Conservation (phyloP, 2,329 filamentous ascomycete genomes). For the Fusarium sarcochroum region DNA sequence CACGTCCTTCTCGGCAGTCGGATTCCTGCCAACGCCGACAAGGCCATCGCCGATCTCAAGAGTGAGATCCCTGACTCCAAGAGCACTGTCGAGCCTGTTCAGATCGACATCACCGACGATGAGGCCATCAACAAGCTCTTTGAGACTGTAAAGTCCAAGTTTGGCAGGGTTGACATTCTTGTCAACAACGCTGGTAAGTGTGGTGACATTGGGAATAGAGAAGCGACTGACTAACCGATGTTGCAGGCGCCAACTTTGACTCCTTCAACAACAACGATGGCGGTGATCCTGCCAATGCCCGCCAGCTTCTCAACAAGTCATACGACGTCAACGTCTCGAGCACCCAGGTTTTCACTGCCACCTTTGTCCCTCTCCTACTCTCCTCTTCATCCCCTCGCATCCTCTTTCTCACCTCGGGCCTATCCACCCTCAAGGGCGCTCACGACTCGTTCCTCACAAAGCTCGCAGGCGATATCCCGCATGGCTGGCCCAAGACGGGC, state of each 20-base stretch:
- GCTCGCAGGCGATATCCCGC: conserved; percentile 44
- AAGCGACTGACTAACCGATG: background rate
- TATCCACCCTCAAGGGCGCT: conserved; percentile 56
- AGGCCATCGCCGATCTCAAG: conserved; percentile 59
- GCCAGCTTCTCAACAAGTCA: conserved; percentile 60
- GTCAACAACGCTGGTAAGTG: conserved; percentile 69
- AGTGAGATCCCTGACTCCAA: conserved; percentile 56
- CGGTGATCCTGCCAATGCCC: conserved; percentile 48
- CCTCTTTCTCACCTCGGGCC: conserved; percentile 63
- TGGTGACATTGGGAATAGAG: rapidly evolving
- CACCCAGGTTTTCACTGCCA: conserved; percentile 58
- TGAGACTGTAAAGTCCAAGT: conserved; percentile 57
- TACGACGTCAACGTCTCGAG: conserved; percentile 67
- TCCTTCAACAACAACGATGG: conserved; percentile 43
- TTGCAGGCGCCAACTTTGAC: conserved; percentile 62
- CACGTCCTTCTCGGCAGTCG: conserved; percentile 70
- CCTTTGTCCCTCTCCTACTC: conserved; percentile 62
- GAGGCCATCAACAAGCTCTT: conserved; percentile 64
- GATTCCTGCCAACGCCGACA: conserved; percentile 63
- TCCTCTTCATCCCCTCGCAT: conserved; percentile 59
- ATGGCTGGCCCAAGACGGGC: conserved; percentile 67
- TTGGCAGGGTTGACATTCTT: conserved; percentile 64
- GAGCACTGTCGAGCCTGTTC: conserved; percentile 61
- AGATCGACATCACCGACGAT: conserved; percentile 69
- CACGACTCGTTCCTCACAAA: conserved; percentile 45